A percentile compares a stretch with the other conserved stretches of the same genome.
Conservation (phyloP, 352 stramenopile species). For the Pythium pectinolyticum region DNA sequence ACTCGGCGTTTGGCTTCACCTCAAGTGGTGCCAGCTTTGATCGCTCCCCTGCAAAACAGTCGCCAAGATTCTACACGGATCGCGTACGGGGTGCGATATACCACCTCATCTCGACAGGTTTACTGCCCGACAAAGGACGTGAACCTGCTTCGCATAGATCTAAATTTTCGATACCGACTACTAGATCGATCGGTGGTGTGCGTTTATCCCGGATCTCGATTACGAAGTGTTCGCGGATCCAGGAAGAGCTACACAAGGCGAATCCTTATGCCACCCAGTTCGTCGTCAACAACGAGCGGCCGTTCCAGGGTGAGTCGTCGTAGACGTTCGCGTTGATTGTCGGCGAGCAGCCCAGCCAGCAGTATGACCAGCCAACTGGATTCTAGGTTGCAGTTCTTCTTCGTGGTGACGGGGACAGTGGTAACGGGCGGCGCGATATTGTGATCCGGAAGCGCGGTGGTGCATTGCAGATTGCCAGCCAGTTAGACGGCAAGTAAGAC, state of each 20-base stretch:
- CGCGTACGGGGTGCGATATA: conserved; percentile 9
- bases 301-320: neutral
- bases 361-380: neutral
- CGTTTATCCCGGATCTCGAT: conserved; percentile 9
- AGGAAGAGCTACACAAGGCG: neutral
- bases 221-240: conserved; percentile 2
- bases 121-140: neutral
- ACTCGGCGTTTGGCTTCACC: conserved; percentile 18
- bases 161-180: conserved; percentile 20
- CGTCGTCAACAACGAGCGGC: conserved; percentile 9
- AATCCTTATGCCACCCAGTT: conserved; percentile 19
- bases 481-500: conserved; percentile 9
- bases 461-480: conserved; percentile 1
- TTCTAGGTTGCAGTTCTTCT: conserved; percentile 13
- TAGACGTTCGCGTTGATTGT: conserved; percentile 18
- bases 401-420: conserved; percentile 5
- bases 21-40: conserved; percentile 12
- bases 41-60: conserved; percentile 1
- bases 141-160: conserved; percentile 19
- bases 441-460: conserved; percentile 3
- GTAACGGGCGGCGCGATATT: neutral
- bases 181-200: conserved; percentile 2
- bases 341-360: conserved; percentile 8
- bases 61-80: conserved; percentile 14
- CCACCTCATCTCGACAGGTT: conserved; percentile 9